Percentiles rank a stretch among this genome's conserved stretches.
Conservation (phyloP, 2,329 filamentous ascomycete genomes). For the Pyrenophora graminea region DNA sequence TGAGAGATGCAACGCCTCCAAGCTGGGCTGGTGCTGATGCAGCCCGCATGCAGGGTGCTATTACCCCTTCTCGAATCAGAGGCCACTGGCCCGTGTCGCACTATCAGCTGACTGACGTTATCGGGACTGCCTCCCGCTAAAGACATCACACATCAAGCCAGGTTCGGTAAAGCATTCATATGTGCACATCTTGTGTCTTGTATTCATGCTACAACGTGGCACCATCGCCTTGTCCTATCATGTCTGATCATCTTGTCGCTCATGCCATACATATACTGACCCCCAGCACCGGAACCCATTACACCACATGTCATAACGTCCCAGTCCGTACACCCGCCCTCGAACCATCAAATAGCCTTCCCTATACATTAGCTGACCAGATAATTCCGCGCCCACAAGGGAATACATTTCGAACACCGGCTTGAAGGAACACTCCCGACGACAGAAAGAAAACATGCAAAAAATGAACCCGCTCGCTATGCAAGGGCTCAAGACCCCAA, state of each 20-base stretch:
- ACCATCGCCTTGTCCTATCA: conserved; percentile 15
- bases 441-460: conserved; percentile 40
- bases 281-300: conserved; percentile 21
- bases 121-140: conserved; percentile 7
- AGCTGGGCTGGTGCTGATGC: conserved; percentile 16
- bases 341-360: conserved; percentile 30
- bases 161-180: background rate
- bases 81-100: conserved; percentile 1
- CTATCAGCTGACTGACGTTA: conserved; percentile 35
- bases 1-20: conserved; percentile 11
- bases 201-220: conserved; percentile 14
- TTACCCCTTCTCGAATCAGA: conserved; percentile 14
- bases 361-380: conserved; percentile 35
- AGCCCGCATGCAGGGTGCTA: background rate
- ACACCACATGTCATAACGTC: conserved; percentile 21
- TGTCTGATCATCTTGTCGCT: conserved; percentile 15
- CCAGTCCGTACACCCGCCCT: conserved; percentile 20
- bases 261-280: conserved; percentile 23
- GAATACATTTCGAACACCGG: conserved; percentile 28
- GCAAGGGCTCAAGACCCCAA: conserved; percentile 40
- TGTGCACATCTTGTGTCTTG: conserved; percentile 14
- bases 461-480: conserved; percentile 44
- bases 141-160: conserved; percentile 4
- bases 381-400: conserved; percentile 30
- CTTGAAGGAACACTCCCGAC: conserved; percentile 31